Conservation (phyloP, 1,284 basidiomycete genomes). For the Butyriboletus appendiculatus region DNA sequence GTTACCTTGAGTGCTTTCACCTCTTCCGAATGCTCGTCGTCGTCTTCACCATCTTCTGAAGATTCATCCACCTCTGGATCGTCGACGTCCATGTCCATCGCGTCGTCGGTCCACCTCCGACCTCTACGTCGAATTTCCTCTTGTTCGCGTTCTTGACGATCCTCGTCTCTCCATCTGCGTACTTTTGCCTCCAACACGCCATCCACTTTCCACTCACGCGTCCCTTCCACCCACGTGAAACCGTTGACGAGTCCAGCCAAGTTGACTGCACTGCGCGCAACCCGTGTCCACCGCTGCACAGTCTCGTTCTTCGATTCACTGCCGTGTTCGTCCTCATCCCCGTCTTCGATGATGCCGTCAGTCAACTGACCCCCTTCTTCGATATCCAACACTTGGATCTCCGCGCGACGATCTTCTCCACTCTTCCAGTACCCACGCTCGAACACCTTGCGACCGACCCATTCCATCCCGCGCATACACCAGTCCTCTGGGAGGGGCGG, state of each 20-base stretch:
- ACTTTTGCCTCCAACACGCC: constrained; percentile 74
- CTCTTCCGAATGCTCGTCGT: constrained; percentile 70
- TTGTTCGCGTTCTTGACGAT: constrained; percentile 60
- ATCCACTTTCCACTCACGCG: constrained; percentile 65
- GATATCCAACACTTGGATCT: constrained; percentile 79
- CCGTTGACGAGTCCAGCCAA: constrained; percentile 77
- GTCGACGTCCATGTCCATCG: constrained; percentile 69
- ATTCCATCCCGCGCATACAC: constrained; percentile 93
- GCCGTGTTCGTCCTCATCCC: constrained; percentile 52
- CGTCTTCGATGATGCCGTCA: constrained; percentile 83
- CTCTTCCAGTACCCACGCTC: constrained; percentile 91
- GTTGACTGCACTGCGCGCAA: constrained; percentile 71
- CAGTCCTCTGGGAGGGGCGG: constrained; percentile 93
- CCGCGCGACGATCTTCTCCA: constrained; percentile 63
- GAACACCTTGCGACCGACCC: constrained; percentile 87
- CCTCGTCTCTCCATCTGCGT: constrained; percentile 68
- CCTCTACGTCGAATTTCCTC: constrained; percentile 65
- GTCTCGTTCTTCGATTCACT: constrained; percentile 29
- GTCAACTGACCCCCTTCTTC: constrained; percentile 56
- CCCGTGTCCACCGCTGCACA: constrained; percentile 68
- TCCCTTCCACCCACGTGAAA: constrained; percentile 65
- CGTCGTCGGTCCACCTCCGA: constrained; percentile 62
- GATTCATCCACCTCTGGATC: constrained; percentile 37
- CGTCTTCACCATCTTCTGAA: constrained; percentile 53
- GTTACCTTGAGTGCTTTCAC: constrained; percentile 75